Percentiles rank a stretch among this genome's conserved stretches.
Evolutionary conservation across 2,329 filamentous ascomycete species (phyloP).

Genomic region (Purpureocillium takamizusanense): DNA sequence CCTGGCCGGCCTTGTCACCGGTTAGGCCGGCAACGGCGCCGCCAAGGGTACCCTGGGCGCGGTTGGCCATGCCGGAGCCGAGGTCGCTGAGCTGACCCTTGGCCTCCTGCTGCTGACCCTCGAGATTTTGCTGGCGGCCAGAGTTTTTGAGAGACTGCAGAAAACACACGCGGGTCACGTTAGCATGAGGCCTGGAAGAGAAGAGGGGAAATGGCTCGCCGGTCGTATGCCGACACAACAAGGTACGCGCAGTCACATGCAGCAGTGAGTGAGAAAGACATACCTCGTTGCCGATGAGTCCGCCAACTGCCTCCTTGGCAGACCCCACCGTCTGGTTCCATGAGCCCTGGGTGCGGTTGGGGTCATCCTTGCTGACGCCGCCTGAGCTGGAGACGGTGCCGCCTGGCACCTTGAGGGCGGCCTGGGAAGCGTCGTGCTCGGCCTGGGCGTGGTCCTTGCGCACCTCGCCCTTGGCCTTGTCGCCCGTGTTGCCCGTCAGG

Average conservation of each 20-base stretch:
- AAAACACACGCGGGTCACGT: no score
- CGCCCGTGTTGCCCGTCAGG: conserved; percentile 61
- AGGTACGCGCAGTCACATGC: no score
- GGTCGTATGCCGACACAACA: no score
- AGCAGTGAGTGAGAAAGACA: conserved; percentile 14
- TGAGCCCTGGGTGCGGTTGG: conserved; percentile 60
- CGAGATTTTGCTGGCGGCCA: conserved; percentile 69
- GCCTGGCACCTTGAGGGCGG: conserved; percentile 64
- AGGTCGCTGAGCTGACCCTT: conserved; percentile 72
- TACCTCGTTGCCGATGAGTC: conserved; percentile 64
- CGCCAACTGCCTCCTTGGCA: conserved; percentile 73
- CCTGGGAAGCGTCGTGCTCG: conserved; percentile 67
- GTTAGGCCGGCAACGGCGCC: conserved; percentile 62
- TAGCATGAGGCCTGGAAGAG: no score
- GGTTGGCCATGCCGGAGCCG: conserved; percentile 53
- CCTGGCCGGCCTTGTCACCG: conserved; percentile 58
- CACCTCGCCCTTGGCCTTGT: conserved; percentile 56
- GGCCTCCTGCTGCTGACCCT: conserved; percentile 75
- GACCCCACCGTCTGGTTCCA: conserved; percentile 89
- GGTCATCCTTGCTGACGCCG: conserved; percentile 61
- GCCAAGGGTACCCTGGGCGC: conserved; percentile 64
- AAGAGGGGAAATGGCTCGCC: no score
- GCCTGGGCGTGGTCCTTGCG: conserved; percentile 56
- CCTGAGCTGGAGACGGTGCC: conserved; percentile 61
- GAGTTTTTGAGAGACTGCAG: conserved; percentile 56